Evolutionary conservation across 306 rosid species (phyloP).

Genomic region (Albizia julibrissin): DNA sequence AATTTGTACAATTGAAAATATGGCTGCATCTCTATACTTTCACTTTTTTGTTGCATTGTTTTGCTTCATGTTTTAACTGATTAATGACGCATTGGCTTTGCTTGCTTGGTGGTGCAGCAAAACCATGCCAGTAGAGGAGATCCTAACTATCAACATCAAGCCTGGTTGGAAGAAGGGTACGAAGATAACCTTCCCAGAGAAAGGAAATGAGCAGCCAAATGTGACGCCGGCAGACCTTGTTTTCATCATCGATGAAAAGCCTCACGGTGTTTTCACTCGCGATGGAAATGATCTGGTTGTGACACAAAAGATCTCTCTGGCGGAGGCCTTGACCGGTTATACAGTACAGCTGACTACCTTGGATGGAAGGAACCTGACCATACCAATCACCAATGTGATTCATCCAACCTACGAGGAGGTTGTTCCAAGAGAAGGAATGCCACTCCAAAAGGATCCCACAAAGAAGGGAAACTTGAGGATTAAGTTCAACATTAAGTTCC

Average conservation of each 20-base stretch:
- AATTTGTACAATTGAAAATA: background rate
- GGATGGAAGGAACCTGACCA: conserved; percentile 53
- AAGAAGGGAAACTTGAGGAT: conserved; percentile 63
- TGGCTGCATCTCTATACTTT: background rate
- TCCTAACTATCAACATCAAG: conserved; percentile 56
- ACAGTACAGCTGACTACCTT: conserved; percentile 56
- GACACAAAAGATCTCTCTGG: conserved; percentile 50
- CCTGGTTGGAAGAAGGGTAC: conserved; percentile 80
- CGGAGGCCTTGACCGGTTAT: conserved; percentile 58
- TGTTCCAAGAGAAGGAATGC: conserved; percentile 66
- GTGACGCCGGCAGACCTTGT: conserved; percentile 53
- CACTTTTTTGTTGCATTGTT: background rate
- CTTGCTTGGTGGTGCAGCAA: conserved; percentile 37
- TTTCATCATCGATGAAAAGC: conserved; percentile 54
- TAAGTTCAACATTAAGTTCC: conserved; percentile 62
- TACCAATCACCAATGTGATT: conserved; percentile 55
- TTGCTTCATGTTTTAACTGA: background rate
- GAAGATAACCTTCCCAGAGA: conserved; percentile 65
- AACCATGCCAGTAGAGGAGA: conserved; percentile 55
- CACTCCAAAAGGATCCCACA: conserved; percentile 58
- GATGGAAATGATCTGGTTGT: conserved; percentile 57
- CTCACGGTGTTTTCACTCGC: conserved; percentile 49
- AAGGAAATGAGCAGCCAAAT: conserved; percentile 58
- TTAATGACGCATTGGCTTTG: background rate
- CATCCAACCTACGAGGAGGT: conserved; percentile 63